Base-by-base conservation (phyloP, 306 rosid genomes). In the Cucumis hystrix region DNA sequence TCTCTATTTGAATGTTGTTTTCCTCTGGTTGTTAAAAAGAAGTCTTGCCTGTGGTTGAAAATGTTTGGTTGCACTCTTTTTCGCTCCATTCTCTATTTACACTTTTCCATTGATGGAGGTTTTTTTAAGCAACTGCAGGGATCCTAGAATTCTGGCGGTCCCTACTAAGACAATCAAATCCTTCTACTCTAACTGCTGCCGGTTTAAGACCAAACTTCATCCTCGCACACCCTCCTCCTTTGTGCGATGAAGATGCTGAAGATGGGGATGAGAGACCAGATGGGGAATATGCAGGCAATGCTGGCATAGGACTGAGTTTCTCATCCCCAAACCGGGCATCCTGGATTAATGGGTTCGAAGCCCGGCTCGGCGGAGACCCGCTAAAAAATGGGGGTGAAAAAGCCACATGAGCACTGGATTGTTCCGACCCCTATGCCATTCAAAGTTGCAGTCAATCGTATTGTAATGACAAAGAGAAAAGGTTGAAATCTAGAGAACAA, bases 171-270 rank as follows among this genome's bases (percentile, higher is more conserved):
- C 96, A 90, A 79, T 93, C 96, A 10, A 93, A 93, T 78, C 98
- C 98, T 83, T 93, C 98, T 85, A 93, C 90, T 87, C 98, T 93
- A 93, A 91, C 98, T 33, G 90, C 84, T n/a, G 93, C 92, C 1
- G 95, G 95, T 79, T 89, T 91, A 55, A 79, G 86, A 51, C 97
- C 98, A 37, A 85, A 87, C 70, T 81, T 88, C 89, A 83, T 76
- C 79, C 97, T 93, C 66, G 77, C 88, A 66, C 88, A 89, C 14
- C 89, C 95, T 35, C 91, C 97, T 37, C 91, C 97, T 78, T 93
- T 91, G 10, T 82, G 83, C 0, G 91, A 81, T 1, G 94, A 82
- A 0, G 93, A 86, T 33, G 91, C 82, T 0, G 93, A 86, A 9
- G 91, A 89, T 51, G 80, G 80, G 5, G 80, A 81, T 10, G 98